These are phyloP conservation scores for Saitozyma sp. DNA, from an alignment of 768 basidiomycete genomes.

Conservation along the genomic window DNA sequence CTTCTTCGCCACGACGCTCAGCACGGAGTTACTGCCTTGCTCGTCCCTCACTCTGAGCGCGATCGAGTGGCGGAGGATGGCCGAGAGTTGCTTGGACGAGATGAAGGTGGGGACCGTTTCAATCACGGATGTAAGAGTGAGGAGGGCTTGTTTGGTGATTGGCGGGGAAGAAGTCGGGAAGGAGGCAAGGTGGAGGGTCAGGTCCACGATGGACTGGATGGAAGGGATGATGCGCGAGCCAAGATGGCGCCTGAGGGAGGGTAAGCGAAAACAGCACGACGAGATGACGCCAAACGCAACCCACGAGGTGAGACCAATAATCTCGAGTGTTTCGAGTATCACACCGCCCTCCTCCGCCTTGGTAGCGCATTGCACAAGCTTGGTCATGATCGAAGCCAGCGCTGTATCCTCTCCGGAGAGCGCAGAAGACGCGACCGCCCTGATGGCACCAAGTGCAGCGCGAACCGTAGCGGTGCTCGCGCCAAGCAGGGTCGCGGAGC, in stretches of 20 bases:
- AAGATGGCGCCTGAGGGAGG: constrained; percentile 63
- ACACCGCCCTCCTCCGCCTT: background rate
- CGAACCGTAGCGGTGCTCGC: constrained; percentile 54
- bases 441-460: constrained; percentile 64
- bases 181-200: constrained; percentile 55
- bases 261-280: constrained; percentile 3
- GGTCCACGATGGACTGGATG: constrained; percentile 69
- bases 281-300: background rate
- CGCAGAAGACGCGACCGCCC: constrained; percentile 62
- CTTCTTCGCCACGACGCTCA: constrained; percentile 69
- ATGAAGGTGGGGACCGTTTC: constrained; percentile 74
- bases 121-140: constrained; percentile 67
- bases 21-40: constrained; percentile 53
- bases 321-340: constrained; percentile 3
- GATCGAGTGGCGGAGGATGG: constrained; percentile 28
- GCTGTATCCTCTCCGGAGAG: constrained; percentile 67
- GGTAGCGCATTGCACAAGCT: constrained; percentile 55
- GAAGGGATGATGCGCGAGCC: constrained; percentile 86
- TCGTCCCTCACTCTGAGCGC: constrained; percentile 22
- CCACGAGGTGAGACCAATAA: constrained; percentile 14
- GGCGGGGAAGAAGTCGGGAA: constrained; percentile 14
- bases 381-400: constrained; percentile 64
- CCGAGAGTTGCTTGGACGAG: constrained; percentile 41
- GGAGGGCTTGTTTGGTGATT: constrained; percentile 28
- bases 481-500: constrained; percentile 57